Evolutionary conservation across 73 alveolate genomes (phyloP).

Genomic region (Paramecium biaurelia): DNA sequence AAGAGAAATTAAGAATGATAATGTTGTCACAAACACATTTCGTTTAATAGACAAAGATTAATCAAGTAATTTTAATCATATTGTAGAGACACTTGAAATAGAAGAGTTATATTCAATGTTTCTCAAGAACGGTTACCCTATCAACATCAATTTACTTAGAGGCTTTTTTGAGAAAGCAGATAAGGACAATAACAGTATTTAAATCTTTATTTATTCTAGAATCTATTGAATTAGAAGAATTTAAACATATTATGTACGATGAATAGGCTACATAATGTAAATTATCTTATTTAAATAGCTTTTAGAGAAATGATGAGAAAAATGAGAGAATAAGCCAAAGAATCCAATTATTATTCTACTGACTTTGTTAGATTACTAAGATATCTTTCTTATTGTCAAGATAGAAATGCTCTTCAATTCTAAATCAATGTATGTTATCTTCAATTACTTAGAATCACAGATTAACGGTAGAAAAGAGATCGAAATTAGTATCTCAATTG

Average conservation of each 20-base stretch:
- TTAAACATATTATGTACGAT: conserved; percentile 5
- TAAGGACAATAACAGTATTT: conserved; percentile 21
- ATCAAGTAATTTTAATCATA: neutral
- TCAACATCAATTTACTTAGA: neutral
- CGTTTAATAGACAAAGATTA: neutral
- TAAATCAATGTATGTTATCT: neutral
- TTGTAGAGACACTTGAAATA: neutral
- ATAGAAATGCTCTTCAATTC: neutral
- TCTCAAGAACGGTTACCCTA: conserved; percentile 23
- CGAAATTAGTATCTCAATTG: conserved; percentile 1
- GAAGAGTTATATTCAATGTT: conserved; percentile 36
- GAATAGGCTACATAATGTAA: conserved; percentile 40
- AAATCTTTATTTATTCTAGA: neutral
- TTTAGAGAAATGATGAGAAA: conserved; percentile 47
- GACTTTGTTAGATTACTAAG: conserved; percentile 25
- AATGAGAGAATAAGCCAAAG: neutral
- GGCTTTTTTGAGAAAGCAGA: conserved; percentile 42
- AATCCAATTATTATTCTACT: conserved; percentile 38
- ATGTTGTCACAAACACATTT: conserved; percentile 10
- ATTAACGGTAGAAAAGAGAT: conserved; percentile 29
- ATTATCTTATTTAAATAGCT: neutral
- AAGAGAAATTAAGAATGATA: neutral
- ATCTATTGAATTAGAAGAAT: conserved; percentile 41
- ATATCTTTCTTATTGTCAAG: conserved; percentile 19
- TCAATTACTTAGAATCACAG: conserved; percentile 2